A percentile compares a stretch with the other conserved stretches of the same genome.
Conservation (phyloP, 371 early-diverging fungal genomes). For the Thermomucor indicae-seudaticae region DNA sequence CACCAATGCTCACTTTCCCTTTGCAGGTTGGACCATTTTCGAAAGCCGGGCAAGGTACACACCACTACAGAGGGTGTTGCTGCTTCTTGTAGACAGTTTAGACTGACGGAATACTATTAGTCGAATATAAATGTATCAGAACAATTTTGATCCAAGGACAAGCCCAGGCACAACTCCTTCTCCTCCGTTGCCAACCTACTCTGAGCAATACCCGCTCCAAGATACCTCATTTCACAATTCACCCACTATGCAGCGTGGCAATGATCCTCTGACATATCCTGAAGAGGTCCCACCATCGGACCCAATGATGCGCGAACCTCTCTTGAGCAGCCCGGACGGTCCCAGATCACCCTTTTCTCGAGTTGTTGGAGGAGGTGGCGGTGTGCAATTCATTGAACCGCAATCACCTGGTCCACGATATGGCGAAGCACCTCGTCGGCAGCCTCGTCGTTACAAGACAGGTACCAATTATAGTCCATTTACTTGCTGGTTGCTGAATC, state of each 20-base stretch:
- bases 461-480: slow-evolving; percentile 21
- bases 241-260: slow-evolving; percentile 13
- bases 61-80: neutral
- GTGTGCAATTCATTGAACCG: slow-evolving; percentile 13
- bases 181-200: slow-evolving; percentile 14
- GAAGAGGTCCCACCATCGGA: slow-evolving; percentile 5
- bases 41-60: neutral
- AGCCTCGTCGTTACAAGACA: slow-evolving; percentile 60
- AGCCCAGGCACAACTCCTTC: no score
- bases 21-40: no score
- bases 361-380: slow-evolving; percentile 11
- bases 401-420: slow-evolving; percentile 30
- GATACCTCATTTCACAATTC: slow-evolving; percentile 11
- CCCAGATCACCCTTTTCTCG: slow-evolving; percentile 12
- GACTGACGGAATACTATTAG: no score
- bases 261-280: slow-evolving; percentile 6
- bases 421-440: slow-evolving; percentile 51
- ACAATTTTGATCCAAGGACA: slow-evolving; percentile 4
- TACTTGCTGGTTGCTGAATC: neutral
- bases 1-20: slow-evolving; percentile 11
- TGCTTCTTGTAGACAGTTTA: neutral
- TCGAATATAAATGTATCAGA: slow-evolving; percentile 5
- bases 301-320: slow-evolving; percentile 12
- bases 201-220: slow-evolving; percentile 18
- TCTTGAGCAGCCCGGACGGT: slow-evolving; percentile 12